Evolutionary conservation across 2,329 filamentous ascomycete genomes (phyloP).

Genomic region (Botrytis galanthina): DNA sequence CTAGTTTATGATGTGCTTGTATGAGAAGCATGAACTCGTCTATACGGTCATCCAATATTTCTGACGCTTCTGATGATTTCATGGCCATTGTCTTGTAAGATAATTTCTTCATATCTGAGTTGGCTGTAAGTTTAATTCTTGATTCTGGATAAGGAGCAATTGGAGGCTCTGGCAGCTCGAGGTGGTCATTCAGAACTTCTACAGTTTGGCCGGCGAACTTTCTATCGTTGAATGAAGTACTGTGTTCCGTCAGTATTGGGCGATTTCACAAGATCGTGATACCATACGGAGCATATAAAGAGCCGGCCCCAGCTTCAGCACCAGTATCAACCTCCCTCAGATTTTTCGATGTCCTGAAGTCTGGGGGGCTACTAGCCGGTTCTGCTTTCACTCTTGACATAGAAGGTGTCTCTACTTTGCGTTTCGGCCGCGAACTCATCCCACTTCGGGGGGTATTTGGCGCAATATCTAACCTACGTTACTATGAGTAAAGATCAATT

Average conservation of each 20-base stretch:
- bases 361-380: conserved; percentile 46
- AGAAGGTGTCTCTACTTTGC: conserved; percentile 48
- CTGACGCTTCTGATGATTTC: conserved; percentile 89
- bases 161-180: conserved; percentile 65
- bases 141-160: conserved; percentile 70
- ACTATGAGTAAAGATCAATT: conserved; percentile 28
- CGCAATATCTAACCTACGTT: conserved; percentile 60
- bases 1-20: conserved; percentile 70
- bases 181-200: conserved; percentile 78
- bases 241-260: conserved; percentile 41
- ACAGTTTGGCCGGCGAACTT: conserved; percentile 76
- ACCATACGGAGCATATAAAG: conserved; percentile 3
- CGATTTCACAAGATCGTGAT: background rate
- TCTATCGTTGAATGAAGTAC: conserved; percentile 71
- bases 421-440: conserved; percentile 27
- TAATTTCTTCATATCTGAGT: conserved; percentile 87
- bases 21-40: conserved; percentile 80
- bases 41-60: conserved; percentile 92
- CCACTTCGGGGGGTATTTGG: conserved; percentile 55
- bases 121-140: conserved; percentile 79
- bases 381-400: conserved; percentile 47
- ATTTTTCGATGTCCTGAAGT: conserved; percentile 43
- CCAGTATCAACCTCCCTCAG: background rate
- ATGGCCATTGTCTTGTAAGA: conserved; percentile 90
- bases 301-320: background rate